Conservation (phyloP, 352 stramenopile genomes). For the Plasmopara viticola region DNA sequence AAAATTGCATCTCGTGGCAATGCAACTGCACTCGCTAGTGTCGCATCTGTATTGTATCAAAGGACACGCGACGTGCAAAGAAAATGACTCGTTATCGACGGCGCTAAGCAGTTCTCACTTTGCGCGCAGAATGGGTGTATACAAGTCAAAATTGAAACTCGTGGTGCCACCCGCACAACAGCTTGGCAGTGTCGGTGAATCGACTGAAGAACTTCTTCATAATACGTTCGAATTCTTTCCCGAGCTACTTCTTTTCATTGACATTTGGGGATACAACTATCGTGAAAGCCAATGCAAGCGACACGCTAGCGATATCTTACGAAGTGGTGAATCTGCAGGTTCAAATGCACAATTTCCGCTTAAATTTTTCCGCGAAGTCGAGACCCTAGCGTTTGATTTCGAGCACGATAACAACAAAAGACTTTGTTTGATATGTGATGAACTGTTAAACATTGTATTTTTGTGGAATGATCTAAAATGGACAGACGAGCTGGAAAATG, state of each 20-base stretch:
- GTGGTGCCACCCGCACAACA: conserved; percentile 37
- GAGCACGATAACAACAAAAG: conserved; percentile 50
- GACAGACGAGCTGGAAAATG: conserved; percentile 42
- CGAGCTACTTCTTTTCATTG: conserved; percentile 55
- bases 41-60: conserved; percentile 67
- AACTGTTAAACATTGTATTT: conserved; percentile 64
- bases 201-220: conserved; percentile 40
- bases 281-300: conserved; percentile 28
- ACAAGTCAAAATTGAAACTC: conserved; percentile 64
- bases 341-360: conserved; percentile 27
- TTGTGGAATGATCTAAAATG: conserved; percentile 79
- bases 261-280: conserved; percentile 56
- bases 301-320: conserved; percentile 11
- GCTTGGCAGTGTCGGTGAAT: conserved; percentile 16
- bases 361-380: conserved; percentile 37
- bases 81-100: conserved; percentile 47
- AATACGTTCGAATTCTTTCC: conserved; percentile 69
- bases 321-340: conserved; percentile 5
- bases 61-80: conserved; percentile 38
- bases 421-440: conserved; percentile 64
- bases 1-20: conserved; percentile 68
- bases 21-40: conserved; percentile 67
- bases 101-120: conserved; percentile 69
- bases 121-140: conserved; percentile 68
- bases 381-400: conserved; percentile 51